Percentiles rank a stretch among this genome's conserved stretches.
Conservation (phyloP, 371 early-diverging fungal species). For the Smittium mucronatum region DNA sequence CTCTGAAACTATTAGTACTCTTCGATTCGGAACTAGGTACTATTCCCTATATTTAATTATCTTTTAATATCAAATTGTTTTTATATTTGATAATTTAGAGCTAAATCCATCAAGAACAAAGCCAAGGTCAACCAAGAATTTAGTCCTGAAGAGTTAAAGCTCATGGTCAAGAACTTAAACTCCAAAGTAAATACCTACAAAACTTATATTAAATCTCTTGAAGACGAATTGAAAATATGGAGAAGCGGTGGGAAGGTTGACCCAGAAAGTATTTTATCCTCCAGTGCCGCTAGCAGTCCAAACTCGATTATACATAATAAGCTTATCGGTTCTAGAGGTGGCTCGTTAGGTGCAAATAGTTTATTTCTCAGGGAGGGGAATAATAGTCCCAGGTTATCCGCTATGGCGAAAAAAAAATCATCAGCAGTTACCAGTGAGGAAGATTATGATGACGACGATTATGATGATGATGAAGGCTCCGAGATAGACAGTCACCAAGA, state of each 20-base stretch:
- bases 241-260: slow-evolving; percentile 65
- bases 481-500: not conserved
- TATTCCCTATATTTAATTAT: not conserved
- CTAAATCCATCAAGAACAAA: slow-evolving; percentile 97
- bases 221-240: slow-evolving; percentile 80
- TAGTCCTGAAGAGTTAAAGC: slow-evolving; percentile 84
- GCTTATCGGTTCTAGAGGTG: not conserved
- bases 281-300: not conserved
- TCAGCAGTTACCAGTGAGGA: not conserved
- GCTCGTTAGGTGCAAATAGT: not conserved
- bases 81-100: slow-evolving; percentile 81
- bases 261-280: slow-evolving; percentile 59
- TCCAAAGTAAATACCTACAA: slow-evolving; percentile 63
- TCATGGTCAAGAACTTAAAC: slow-evolving; percentile 75
- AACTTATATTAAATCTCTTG: slow-evolving; percentile 65
- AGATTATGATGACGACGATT: not conserved
- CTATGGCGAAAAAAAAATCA: not conserved
- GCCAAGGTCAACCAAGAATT: slow-evolving; percentile 94
- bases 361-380: not conserved
- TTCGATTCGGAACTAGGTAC: slow-evolving; percentile 47
- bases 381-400: not conserved
- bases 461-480: not conserved
- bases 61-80: not conserved
- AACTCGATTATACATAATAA: not conserved
- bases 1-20: slow-evolving; percentile 50